These are phyloP conservation scores for Purshia tridentata DNA, from an alignment of 306 rosid species.

Conservation along the genomic window DNA sequence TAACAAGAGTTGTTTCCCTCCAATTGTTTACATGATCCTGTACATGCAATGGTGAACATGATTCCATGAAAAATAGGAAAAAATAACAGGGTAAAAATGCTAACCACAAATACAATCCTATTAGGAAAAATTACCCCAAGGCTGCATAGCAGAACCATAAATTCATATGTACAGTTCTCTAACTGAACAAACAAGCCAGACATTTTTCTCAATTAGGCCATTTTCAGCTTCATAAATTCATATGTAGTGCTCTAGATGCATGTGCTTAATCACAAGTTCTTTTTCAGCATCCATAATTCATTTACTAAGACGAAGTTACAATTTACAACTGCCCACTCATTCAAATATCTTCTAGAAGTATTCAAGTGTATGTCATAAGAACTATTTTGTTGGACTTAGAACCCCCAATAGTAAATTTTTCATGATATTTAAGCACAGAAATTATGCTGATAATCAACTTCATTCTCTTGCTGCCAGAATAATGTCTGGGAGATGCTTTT, in stretches of 20 bases:
- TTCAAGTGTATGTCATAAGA: neutral
- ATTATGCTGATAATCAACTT: neutral
- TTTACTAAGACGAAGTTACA: neutral
- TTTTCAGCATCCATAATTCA: neutral
- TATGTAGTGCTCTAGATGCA: neutral
- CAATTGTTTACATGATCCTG: constrained; percentile 73
- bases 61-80: constrained; percentile 4
- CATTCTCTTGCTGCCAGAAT: neutral
- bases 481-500: neutral
- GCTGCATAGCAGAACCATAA: constrained; percentile 13
- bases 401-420: neutral
- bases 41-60: constrained; percentile 21
- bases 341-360: neutral
- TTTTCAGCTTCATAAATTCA: neutral
- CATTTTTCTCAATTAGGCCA: neutral
- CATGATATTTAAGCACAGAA: neutral
- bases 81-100: constrained; percentile 16
- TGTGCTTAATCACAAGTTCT: neutral
- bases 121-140: neutral
- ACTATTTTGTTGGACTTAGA: neutral
- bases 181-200: neutral
- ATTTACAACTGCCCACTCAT: neutral
- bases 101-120: constrained; percentile 11
- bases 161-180: neutral
- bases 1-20: constrained; percentile 64